Percentiles rank a stretch among this genome's conserved stretches.
phyloP scores from a whole-genome alignment of 2,329 filamentous ascomycete species.

The Madurella mycetomatis region DNA sequence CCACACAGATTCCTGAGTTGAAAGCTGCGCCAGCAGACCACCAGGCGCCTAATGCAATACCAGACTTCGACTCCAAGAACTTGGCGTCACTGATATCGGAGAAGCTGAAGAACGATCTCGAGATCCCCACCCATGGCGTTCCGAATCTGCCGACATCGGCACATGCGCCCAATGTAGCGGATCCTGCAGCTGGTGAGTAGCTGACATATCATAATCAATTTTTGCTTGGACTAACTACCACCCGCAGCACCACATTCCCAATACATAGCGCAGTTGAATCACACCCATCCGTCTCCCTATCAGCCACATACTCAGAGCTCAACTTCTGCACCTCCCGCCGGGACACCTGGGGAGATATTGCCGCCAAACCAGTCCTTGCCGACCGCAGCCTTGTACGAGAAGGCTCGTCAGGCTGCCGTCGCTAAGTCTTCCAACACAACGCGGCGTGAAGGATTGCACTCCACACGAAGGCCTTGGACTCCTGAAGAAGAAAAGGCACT shows the following conservation, averaged over 20 bases:
- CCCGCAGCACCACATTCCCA: slow-evolving; percentile 12
- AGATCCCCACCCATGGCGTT: slow-evolving; percentile 16
- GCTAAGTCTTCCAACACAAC: slow-evolving; percentile 53
- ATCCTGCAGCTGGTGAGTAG: slow-evolving; percentile 8
- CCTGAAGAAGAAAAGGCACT: slow-evolving; percentile 85
- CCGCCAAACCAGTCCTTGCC: slow-evolving; percentile 55
- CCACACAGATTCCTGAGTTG: slow-evolving; percentile 10
- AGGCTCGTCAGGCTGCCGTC: slow-evolving; percentile 54
- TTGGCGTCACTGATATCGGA: slow-evolving; percentile 23
- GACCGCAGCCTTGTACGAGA: slow-evolving; percentile 53
- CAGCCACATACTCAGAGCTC: slow-evolving; percentile 26
- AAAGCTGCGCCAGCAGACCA: slow-evolving; percentile 9
- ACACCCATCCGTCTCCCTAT: slow-evolving; percentile 15
- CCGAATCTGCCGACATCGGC: slow-evolving; percentile 8
- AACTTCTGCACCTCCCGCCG: slow-evolving; percentile 27
- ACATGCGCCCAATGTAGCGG: slow-evolving; percentile 5
- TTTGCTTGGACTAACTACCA: slow-evolving; percentile 3
- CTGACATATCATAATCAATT: neutral
- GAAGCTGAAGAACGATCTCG: slow-evolving; percentile 17
- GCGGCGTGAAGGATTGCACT: slow-evolving; percentile 53
- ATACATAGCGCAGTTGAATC: slow-evolving; percentile 17
- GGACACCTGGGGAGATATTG: slow-evolving; percentile 34
- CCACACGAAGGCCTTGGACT: slow-evolving; percentile 75
- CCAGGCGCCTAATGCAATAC: neutral
- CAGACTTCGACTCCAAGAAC: slow-evolving; percentile 18